Conservation (phyloP, 2,329 filamentous ascomycete species). For the Claviceps sp. region DNA sequence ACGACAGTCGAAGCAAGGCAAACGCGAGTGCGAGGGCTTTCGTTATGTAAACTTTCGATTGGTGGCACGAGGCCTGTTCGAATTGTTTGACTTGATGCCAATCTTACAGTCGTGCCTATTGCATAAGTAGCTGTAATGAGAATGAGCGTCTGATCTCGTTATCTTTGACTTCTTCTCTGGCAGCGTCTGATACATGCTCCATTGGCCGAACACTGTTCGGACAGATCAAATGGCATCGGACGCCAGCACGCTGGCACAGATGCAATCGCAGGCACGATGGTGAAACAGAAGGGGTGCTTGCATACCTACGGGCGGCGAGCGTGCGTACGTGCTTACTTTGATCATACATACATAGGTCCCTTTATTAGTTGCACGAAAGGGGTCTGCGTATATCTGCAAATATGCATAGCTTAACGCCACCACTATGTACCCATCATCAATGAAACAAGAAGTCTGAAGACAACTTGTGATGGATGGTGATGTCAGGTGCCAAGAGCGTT, state of each 20-base stretch:
- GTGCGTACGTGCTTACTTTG: not conserved
- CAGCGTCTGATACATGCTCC: not conserved
- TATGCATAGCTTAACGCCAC: not conserved
- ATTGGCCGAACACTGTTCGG: not conserved
- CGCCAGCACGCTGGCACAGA: not conserved
- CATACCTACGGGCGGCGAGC: no score
- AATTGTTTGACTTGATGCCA: not conserved
- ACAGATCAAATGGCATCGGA: not conserved
- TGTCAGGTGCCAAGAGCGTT: no score
- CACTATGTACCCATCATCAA: not conserved
- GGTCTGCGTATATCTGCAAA: no score
- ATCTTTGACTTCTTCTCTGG: not conserved
- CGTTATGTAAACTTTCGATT: not conserved
- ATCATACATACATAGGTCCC: not conserved
- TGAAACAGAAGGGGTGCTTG: not conserved
- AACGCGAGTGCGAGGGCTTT: not conserved
- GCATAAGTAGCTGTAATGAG: not conserved
- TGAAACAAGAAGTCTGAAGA: not conserved
- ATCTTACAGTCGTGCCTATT: not conserved
- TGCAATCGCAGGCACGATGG: not conserved
- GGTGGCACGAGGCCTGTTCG: not conserved
- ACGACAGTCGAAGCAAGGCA: not conserved
- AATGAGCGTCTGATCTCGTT: not conserved
- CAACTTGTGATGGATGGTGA: not conserved
- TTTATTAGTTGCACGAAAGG: no score